Conservation (phyloP, 1,284 basidiomycete species). For the Apiotrichum laibachii region DNA sequence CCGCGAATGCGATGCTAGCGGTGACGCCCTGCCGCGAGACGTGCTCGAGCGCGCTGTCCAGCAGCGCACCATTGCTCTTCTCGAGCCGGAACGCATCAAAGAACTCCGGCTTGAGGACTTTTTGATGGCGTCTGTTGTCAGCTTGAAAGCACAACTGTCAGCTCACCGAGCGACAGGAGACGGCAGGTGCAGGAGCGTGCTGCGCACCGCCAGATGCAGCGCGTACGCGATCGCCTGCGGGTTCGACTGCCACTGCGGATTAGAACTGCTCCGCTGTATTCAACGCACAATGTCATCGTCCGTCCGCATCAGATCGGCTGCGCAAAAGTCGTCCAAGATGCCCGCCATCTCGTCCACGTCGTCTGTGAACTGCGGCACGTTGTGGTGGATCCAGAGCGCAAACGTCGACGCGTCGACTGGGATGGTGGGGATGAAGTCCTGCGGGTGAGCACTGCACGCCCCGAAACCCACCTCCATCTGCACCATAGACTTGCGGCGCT, state of each 20-base stretch:
- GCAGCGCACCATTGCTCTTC: slow-evolving; percentile 36
- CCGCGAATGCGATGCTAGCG: slow-evolving; percentile 7
- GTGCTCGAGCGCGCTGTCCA: slow-evolving; percentile 43
- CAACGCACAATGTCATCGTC: slow-evolving; percentile 64
- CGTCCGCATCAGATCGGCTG: slow-evolving; percentile 69
- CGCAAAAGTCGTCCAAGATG: slow-evolving; percentile 74
- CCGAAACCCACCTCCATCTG: slow-evolving; percentile 64
- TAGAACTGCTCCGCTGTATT: slow-evolving; percentile 6
- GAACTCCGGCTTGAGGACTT: slow-evolving; percentile 59
- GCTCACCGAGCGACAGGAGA: slow-evolving; percentile 69
- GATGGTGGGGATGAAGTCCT: slow-evolving; percentile 64
- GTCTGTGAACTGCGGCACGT: slow-evolving; percentile 77
- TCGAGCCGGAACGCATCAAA: slow-evolving; percentile 51
- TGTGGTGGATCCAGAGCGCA: slow-evolving; percentile 88
- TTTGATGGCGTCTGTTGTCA: slow-evolving; percentile 59
- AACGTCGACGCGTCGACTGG: slow-evolving; percentile 88
- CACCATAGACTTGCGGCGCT: slow-evolving; percentile 70
- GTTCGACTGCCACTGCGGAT: slow-evolving; percentile 60
- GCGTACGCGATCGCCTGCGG: slow-evolving; percentile 71
- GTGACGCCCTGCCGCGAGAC: slow-evolving; percentile 33
- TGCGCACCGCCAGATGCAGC: slow-evolving; percentile 75
- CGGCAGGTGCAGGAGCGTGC: slow-evolving; percentile 77
- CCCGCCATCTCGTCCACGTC: slow-evolving; percentile 71
- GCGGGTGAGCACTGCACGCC: background rate
- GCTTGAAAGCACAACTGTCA: background rate